These are phyloP conservation scores for Lentinula novae-zelandiae DNA, from an alignment of 1,284 basidiomycete species.

Conservation along the genomic window DNA sequence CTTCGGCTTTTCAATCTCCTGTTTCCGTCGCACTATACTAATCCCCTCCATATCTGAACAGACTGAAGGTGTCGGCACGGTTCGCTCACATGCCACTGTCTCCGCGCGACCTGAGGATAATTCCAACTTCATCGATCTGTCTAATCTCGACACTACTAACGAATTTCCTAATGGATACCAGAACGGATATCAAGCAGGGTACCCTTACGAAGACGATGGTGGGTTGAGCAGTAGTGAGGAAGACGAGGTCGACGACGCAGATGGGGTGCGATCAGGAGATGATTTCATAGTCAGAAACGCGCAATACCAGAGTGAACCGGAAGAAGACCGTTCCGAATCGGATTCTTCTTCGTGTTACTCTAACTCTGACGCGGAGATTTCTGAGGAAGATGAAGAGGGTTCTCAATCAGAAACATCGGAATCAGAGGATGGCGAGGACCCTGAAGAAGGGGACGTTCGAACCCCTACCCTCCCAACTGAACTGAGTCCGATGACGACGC, in stretches of 20 bases:
- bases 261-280: conserved; percentile 28
- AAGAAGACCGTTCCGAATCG: background rate
- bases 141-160: background rate
- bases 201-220: conserved; percentile 73
- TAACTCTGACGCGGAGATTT: background rate
- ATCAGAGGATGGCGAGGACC: conserved; percentile 27
- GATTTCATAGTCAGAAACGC: conserved; percentile 6
- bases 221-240: conserved; percentile 55
- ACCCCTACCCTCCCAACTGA: conserved; percentile 11
- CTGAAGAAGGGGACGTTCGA: conserved; percentile 14
- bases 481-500: conserved; percentile 8
- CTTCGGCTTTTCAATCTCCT: background rate
- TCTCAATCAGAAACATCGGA: background rate
- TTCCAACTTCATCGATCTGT: background rate
- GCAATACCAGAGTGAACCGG: background rate
- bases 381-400: background rate
- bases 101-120: background rate
- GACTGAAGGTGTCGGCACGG: conserved; percentile 88
- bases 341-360: background rate
- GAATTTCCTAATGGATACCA: background rate
- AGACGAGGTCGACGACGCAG: conserved; percentile 42
- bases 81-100: conserved; percentile 55
- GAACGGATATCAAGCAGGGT: conserved; percentile 28
- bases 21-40: background rate
- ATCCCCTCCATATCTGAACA: conserved; percentile 27